phyloP scores from a whole-genome alignment of 768 basidiomycete genomes.

The Lactifluus subvellereus region DNA sequence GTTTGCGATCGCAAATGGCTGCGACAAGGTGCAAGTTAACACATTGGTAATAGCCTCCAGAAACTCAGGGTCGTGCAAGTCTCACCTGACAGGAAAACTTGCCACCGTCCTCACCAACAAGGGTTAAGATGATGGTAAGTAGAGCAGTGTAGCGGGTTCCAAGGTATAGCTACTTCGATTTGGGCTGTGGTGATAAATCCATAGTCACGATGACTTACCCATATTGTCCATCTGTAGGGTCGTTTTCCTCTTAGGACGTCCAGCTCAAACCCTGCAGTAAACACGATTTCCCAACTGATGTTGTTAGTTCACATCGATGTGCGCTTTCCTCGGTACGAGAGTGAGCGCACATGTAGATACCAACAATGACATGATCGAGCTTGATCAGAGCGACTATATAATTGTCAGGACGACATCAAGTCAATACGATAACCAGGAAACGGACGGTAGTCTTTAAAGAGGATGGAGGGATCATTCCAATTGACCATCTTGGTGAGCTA shows the following conservation, averaged over 20 bases:
- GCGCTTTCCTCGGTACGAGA: background rate
- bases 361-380: background rate
- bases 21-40: background rate
- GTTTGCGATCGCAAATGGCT: background rate
- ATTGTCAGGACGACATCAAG: background rate
- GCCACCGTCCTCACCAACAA: background rate
- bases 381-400: background rate
- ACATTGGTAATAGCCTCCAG: too few species aligned
- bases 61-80: background rate
- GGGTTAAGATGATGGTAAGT: background rate
- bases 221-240: background rate
- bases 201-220: background rate
- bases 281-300: background rate
- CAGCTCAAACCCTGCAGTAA: background rate
- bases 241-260: background rate
- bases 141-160: slow-evolving; percentile 3
- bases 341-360: background rate
- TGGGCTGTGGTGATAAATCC: too few species aligned
- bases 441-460: background rate
- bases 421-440: background rate
- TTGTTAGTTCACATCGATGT: background rate
- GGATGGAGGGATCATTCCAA: background rate
- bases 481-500: slow-evolving; percentile 3
- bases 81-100: background rate
- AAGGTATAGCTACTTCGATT: slow-evolving; percentile 9